Percentiles rank a stretch among this genome's conserved stretches.
Evolutionary conservation across 2,329 filamentous ascomycete species (phyloP).

Genomic region (Scedosporium minutisporum): DNA sequence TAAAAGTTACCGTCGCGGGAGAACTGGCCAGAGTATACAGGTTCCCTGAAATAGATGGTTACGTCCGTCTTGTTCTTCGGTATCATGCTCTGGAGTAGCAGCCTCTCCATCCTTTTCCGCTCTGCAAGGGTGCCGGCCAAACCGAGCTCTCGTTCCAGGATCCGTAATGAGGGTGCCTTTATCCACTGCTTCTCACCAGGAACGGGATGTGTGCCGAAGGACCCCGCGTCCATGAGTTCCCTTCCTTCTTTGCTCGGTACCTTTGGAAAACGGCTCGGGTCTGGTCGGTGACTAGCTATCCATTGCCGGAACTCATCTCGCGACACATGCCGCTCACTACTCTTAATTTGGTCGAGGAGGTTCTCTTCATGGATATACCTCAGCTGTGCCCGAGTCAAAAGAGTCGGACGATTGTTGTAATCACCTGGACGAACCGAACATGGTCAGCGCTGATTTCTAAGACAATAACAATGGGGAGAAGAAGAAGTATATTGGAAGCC

Average conservation of each 20-base stretch:
- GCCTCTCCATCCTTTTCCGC: constrained; percentile 48
- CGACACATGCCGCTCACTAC: background rate
- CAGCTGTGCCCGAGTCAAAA: background rate
- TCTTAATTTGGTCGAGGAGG: background rate
- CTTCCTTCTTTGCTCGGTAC: constrained; percentile 70
- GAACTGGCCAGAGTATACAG: constrained; percentile 93
- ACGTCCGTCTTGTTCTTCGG: constrained; percentile 71
- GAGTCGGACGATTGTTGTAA: background rate
- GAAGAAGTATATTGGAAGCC: background rate
- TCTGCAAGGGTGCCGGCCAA: constrained; percentile 48
- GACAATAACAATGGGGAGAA: background rate
- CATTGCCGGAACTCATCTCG: background rate
- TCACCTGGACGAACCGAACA: background rate
- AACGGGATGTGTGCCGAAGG: constrained; percentile 56
- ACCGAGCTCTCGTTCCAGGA: constrained; percentile 77
- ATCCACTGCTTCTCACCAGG: constrained; percentile 8
- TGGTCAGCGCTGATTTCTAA: background rate
- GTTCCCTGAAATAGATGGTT: constrained; percentile 75
- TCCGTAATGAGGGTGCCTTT: constrained; percentile 56
- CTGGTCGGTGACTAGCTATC: constrained; percentile 15
- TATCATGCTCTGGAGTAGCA: constrained; percentile 69
- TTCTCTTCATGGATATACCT: background rate
- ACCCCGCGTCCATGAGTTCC: constrained; percentile 72
- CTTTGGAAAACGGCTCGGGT: constrained; percentile 62
- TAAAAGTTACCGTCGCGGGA: constrained; percentile 97